Evolutionary conservation across 257 asterid genomes (phyloP).

Genomic region (Lithospermum erythrorhizon): DNA sequence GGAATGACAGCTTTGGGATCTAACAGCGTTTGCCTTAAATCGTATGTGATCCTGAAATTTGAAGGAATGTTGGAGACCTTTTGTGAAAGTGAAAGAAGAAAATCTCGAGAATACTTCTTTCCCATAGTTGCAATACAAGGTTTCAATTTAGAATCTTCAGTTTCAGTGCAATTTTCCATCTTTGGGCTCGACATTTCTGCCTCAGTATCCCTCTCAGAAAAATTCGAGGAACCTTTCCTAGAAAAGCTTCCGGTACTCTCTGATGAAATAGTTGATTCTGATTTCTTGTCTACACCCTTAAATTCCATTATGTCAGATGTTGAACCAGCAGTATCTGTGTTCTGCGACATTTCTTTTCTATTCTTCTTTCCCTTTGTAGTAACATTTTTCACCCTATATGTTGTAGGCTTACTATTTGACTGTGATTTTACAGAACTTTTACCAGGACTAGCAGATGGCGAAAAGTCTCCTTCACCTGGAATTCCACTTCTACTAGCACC

Average conservation of each 20-base stretch:
- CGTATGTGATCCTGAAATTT: conserved; percentile 15
- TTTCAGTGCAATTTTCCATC: conserved; percentile 7
- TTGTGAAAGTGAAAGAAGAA: conserved; percentile 16
- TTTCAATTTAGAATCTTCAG: neutral
- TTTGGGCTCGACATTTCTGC: conserved; percentile 13
- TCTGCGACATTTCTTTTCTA: conserved; percentile 13
- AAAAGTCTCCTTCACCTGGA: conserved; percentile 4
- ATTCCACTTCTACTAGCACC: neutral
- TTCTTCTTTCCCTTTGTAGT: conserved; percentile 11
- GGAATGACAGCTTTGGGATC: conserved; percentile 7
- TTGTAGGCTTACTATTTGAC: conserved; percentile 7
- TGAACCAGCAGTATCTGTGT: conserved; percentile 20
- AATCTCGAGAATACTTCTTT: conserved; percentile 22
- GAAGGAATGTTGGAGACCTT: conserved; percentile 19
- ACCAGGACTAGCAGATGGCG: conserved; percentile 2
- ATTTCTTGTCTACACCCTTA: conserved; percentile 18
- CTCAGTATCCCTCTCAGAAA: conserved; percentile 18
- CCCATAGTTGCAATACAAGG: conserved; percentile 2
- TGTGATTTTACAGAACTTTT: neutral
- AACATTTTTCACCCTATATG: conserved; percentile 9
- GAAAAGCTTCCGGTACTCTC: conserved; percentile 10
- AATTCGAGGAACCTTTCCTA: conserved; percentile 4
- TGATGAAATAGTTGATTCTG: conserved; percentile 12
- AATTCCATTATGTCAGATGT: conserved; percentile 15
- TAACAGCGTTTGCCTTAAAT: conserved; percentile 11